phyloP scores from a whole-genome alignment of 2,329 filamentous ascomycete species.

The Cryphonectria parasitica region DNA sequence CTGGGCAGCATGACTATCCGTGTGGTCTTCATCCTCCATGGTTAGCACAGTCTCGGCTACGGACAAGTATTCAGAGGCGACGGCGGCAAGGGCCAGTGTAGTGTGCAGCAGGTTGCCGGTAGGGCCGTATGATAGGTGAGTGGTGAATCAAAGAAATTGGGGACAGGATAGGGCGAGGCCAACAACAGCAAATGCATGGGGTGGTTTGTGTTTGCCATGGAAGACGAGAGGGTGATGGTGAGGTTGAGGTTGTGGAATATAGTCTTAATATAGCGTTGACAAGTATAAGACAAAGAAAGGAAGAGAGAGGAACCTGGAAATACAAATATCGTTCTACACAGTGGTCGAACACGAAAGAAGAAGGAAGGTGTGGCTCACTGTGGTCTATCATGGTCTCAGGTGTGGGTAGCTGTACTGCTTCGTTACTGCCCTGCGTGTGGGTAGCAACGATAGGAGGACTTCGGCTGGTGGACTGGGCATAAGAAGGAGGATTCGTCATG shows the following conservation, averaged over 20 bases:
- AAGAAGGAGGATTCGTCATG: constrained; percentile 32
- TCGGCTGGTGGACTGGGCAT: constrained; percentile 33
- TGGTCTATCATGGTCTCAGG: constrained; percentile 41
- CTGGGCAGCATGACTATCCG: constrained; percentile 30
- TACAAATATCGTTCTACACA: background rate
- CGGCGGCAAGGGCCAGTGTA: background rate
- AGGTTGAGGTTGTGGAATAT: background rate
- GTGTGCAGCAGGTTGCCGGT: background rate
- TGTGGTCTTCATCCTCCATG: constrained; percentile 27
- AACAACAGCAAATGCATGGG: background rate
- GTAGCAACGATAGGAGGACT: constrained; percentile 36
- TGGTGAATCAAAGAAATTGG: background rate
- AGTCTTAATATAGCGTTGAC: background rate
- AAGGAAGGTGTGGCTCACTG: constrained; percentile 30
- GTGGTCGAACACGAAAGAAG: background rate
- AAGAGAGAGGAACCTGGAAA: background rate
- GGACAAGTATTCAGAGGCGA: background rate
- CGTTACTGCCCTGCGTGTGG: constrained; percentile 34
- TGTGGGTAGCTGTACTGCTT: constrained; percentile 42
- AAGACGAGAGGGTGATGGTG: background rate
- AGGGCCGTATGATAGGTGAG: background rate
- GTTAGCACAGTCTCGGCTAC: constrained; percentile 9
- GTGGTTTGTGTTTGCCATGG: background rate
- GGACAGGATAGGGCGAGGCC: background rate
- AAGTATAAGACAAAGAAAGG: too few relatives aligned